Evolutionary conservation across 2,329 filamentous ascomycete genomes (phyloP), one percentile per base, ranked within the genome.

Genomic region (Verticillium dahliae): DNA sequence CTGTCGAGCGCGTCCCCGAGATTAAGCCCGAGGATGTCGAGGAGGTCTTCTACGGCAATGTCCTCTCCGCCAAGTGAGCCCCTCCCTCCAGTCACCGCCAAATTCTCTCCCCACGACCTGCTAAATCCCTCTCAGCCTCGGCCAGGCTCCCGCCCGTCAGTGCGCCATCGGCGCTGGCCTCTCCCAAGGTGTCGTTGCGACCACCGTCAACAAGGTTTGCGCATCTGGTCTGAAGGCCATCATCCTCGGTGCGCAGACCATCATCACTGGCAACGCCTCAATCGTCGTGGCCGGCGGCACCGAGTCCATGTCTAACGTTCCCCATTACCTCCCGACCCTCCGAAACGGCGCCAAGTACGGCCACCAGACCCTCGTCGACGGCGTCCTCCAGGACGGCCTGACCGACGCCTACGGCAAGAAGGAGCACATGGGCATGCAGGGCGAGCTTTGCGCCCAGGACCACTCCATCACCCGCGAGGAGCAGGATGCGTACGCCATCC

Each of bases 171-270:
- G 88, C 70, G 95, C 92, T 71, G 95, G 95, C 65, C 90, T 99
- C 67, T 80, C 87, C 60, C 84, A 96, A 66, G 84, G 79, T 60
- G 90, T 90, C 66, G 85, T 96, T 69, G 90, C 89, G 79, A 99
- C 95, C 56, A 96, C 93, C 59, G 86, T 99, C 73, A 99, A 99
- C 89, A 99, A 99, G 83, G 95, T 99, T 74, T 99, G 95, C 85
- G 95, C 95, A 66, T 97, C 93, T 10, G 89, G 90, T 55, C 81
- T 97, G 74, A 99, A 99, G 83, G 91, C 95, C 69, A 89, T 99
- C 73, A 92, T 97, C 67, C 85, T 99, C 64, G 95, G 90, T 69
- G 91, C 94, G 59, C 95, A 98, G 79, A 97, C 94, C 70, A 99
- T 99, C 81, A 92, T 98, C 76, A 96, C 93, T 60, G 94, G 95